Conservation (phyloP, 2,329 filamentous ascomycete species). For the Hawksworthiomyces lignivorus region DNA sequence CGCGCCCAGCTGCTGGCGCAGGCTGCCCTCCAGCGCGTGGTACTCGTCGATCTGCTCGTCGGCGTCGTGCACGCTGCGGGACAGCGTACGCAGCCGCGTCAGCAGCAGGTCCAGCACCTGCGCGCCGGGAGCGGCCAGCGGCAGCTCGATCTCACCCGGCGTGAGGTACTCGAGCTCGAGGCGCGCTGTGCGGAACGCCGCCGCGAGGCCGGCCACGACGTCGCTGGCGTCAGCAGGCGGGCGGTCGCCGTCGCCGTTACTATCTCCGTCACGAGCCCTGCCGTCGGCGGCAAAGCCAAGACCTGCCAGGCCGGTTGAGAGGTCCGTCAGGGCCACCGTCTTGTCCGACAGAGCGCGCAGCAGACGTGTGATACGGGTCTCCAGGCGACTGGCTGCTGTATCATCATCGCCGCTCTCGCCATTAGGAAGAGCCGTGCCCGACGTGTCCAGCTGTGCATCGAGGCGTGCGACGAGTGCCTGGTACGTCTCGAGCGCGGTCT, state of each 20-base stretch:
- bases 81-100: conserved; percentile 39
- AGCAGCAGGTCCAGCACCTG: conserved; percentile 50
- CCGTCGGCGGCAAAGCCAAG: conserved; percentile 45
- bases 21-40: conserved; percentile 45
- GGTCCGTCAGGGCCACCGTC: conserved; percentile 36
- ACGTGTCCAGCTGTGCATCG: conserved; percentile 23
- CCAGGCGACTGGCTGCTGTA: conserved; percentile 25
- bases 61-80: conserved; percentile 36
- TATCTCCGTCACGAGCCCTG: no score
- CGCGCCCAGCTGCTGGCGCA: conserved; percentile 49
- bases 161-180: conserved; percentile 56
- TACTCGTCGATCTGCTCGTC: conserved; percentile 54
- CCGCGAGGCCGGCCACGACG: conserved; percentile 39
- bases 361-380: conserved; percentile 34
- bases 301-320: conserved; percentile 36
- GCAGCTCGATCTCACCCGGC: conserved; percentile 49
- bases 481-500: conserved; percentile 39
- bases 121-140: conserved; percentile 44
- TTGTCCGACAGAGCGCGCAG: conserved; percentile 41
- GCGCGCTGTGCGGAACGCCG: conserved; percentile 47
- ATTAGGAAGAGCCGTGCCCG: conserved; percentile 20
- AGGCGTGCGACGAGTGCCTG: conserved; percentile 32
- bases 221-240: conserved; percentile 35
- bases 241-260: conserved; percentile 28
- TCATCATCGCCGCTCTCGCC: conserved; percentile 12